A percentile compares a stretch with the other conserved stretches of the same genome.
These are phyloP conservation scores for Podospora sp. DNA, from an alignment of 495 filamentous ascomycete genomes.

Conservation along the genomic window DNA sequence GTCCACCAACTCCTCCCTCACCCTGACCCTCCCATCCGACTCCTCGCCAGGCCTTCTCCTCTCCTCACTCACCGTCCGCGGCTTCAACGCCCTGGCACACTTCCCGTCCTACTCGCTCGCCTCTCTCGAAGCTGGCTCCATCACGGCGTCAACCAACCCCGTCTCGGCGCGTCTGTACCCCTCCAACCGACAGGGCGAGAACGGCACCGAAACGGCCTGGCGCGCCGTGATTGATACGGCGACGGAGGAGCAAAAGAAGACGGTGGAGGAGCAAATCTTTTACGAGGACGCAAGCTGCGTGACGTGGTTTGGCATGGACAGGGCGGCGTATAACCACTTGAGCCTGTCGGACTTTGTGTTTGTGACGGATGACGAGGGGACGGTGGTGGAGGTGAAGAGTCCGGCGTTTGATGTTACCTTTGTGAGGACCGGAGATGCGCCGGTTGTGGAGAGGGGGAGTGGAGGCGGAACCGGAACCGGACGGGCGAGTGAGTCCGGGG, in stretches of 20 bases:
- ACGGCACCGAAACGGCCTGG: constrained; percentile 30
- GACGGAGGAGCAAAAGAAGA: constrained; percentile 29
- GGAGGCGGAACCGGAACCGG: neutral
- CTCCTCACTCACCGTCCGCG: constrained; percentile 43
- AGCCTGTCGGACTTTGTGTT: constrained; percentile 26
- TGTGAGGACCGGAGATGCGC: neutral
- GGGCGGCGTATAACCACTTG: constrained; percentile 31
- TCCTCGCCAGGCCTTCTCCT: constrained; percentile 47
- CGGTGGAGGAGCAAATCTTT: constrained; percentile 30
- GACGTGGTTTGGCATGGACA: constrained; percentile 40
- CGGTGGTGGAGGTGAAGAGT: constrained; percentile 14
- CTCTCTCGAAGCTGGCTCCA: constrained; percentile 11
- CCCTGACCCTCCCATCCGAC: constrained; percentile 47
- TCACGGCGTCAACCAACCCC: constrained; percentile 19
- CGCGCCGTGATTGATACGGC: constrained; percentile 32
- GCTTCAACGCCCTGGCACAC: constrained; percentile 43
- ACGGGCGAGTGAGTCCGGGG: neutral
- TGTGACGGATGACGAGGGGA: constrained; percentile 10
- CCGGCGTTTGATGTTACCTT: constrained; percentile 9
- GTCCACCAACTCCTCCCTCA: constrained; percentile 40
- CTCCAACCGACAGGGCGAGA: constrained; percentile 26
- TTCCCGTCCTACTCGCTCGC: constrained; percentile 16
- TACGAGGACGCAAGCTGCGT: constrained; percentile 34
- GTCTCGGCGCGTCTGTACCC: constrained; percentile 33
- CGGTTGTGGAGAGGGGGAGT: neutral